phyloP scores from a whole-genome alignment of 2,329 filamentous ascomycete genomes.

The Whalleya microplaca region DNA sequence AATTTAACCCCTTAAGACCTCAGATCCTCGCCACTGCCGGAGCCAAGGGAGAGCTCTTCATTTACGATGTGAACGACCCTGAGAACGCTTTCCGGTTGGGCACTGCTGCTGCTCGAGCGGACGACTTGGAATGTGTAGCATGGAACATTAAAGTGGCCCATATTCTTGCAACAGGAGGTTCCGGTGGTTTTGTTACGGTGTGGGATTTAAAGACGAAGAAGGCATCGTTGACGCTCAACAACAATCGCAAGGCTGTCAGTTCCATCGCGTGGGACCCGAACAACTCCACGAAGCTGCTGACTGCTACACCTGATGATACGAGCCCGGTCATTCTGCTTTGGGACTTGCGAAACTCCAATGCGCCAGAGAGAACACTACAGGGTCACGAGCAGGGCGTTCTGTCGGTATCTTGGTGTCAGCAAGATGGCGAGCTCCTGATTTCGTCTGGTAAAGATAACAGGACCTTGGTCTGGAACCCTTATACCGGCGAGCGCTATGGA shows the following conservation, averaged over 20 bases:
- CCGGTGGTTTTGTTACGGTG: conserved; percentile 92
- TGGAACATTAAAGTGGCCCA: conserved; percentile 99
- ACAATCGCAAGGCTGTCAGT: conserved; percentile 91
- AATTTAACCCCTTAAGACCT: conserved; percentile 93
- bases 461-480: conserved; percentile 94
- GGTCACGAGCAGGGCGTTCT: conserved; percentile 95
- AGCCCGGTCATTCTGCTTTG: conserved; percentile 88
- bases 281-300: conserved; percentile 91
- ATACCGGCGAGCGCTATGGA: conserved; percentile 83
- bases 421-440: conserved; percentile 85
- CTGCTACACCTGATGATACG: conserved; percentile 86
- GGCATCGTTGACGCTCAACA: conserved; percentile 93
- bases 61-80: conserved; percentile 92
- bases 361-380: conserved; percentile 83
- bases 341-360: conserved; percentile 95
- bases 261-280: conserved; percentile 97
- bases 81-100: conserved; percentile 87
- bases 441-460: conserved; percentile 97
- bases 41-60: conserved; percentile 92
- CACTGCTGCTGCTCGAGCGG: conserved; percentile 82
- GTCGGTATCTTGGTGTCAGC: conserved; percentile 92
- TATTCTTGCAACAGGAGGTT: conserved; percentile 92
- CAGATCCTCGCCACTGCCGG: conserved; percentile 92
- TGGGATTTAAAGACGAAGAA: conserved; percentile 99
- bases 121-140: conserved; percentile 94